Base-by-base conservation (phyloP, 352 stramenopile species). In the Phytopythium montanum region DNA sequence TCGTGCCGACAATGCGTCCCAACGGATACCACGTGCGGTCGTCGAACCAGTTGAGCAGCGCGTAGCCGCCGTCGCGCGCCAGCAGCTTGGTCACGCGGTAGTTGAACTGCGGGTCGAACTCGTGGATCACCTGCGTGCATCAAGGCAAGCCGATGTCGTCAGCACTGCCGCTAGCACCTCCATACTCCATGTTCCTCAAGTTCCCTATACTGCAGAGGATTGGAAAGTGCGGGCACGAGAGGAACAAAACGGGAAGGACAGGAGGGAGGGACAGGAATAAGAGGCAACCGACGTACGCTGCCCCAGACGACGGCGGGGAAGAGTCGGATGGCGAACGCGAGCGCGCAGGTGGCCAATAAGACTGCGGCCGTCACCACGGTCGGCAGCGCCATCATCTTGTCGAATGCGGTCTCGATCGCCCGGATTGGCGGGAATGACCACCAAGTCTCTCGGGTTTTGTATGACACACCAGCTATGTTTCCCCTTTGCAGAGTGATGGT, bases 11-110 rank as follows among this genome's bases (percentile, higher is more conserved):
- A 38, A 87, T 87, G 28, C 94, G 87, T 2, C 94, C 94, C 21
- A 98, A 76, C 33, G 94, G 94, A 60, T 97, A 98, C 94, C 94
- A 98, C 18, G 85, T 76, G 69, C 85, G 95, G 75, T 99, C 92
- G 72, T 99, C 98, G 64, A 99, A 99, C 98, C 98, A 99, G 59
- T 97, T 82, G 55, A 98, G 85, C 63, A 99, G 98, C 53, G 95
- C 92, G 42, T 95, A 80, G 33, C 85, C 76, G 31, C 97, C 97
- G 54, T 98, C 68, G 31, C 95, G 79, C 39, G 81, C 76, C 16
- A 99, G 77, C 51, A 97, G 96, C 77, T 99, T 98, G 52, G 97
- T 99, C 26, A 97, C 97, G 59, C 97, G 90, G 81, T 97, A 99
- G 73, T 99, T 99, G 74, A 99, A 99, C 68, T 99, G 98, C 36